Evolutionary conservation across 768 basidiomycete genomes (phyloP), one percentile per base, ranked within the genome.

Genomic region (Leccinum aurantiacum): DNA sequence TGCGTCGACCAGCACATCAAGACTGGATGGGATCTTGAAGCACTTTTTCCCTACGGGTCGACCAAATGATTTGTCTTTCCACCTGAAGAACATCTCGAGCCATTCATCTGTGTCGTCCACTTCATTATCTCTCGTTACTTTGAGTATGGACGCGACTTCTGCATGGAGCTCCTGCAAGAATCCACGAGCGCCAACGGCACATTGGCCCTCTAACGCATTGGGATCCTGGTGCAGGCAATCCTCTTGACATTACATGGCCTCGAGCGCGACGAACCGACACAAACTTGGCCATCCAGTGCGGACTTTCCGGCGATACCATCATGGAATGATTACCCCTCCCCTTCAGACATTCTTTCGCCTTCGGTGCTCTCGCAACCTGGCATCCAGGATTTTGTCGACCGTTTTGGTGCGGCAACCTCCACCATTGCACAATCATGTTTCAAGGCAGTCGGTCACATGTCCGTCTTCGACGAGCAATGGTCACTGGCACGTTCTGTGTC

Each of bases 381-480:
- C 10, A 83, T 93, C 68, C 81, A 84, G 59, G 87, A 88, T 17
- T 87, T 95, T 55, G 78, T 91, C 54, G 86, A 90, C 31, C 82
- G 86, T 22, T 83, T 81, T 63, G 83, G 84, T 13, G 75, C 81
- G 0, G 79, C 82, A 2, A 74, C 93, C 2, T 82, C 80, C 13
- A 74, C 75, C 44, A 80, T 95, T 49, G 83, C 87, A 0, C 75
- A 75, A 4, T 65, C 82, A 7, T 91, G 87, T 67, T 82, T 82
- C 67, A 84, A 85, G 57, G 71, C 80, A 5, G 84, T 92, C 8
- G 90, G 90, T 2, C 75, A 79, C 41, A 90, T 95, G 87, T 86
- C 88, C 15, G 78, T 95, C 31, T 87, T 93, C 58, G 94, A 97
- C 60, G 90, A 95, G 9, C 88, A 92, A 65, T 93, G 89, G 88